Base-by-base conservation (phyloP, 192 early-diverging fungal species). In the Coemansia guatemalensis region DNA sequence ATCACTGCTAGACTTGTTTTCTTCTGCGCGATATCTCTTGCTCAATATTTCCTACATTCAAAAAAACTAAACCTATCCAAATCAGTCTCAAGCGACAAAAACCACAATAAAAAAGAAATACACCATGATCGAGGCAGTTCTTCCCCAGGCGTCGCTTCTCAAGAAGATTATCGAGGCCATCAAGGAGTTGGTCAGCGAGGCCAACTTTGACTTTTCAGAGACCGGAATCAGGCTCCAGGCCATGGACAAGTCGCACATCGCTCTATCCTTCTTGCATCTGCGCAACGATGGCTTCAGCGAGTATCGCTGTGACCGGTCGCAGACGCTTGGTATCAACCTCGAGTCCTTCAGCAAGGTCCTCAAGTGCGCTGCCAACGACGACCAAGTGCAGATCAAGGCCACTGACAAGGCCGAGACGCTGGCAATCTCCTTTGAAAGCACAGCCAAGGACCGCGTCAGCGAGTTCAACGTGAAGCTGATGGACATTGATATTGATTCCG, bases 161-260 rank as follows among this genome's bases (percentile, higher is more conserved):
- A 97, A 97, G 85, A 91, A 91, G 85, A 83, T 96, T 64, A 85
- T 98, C 71, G 95, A 98, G 67, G 95, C 97, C 50, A 84, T 99
- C 82, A 99, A 97, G 84, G 97, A 99, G 67, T 87, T 99, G 58
- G 93, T 99, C 63, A 85, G 88, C 23, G 94, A 99, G 73, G 92
- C 89, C 69, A 99, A 99, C 88, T 94, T 99, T 84, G 96, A 99
- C 73, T 99, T 95, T 79, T 90, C 84, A 56, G 95, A 97, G 73
- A 84, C 90, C 30, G 97, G 97, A 68, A 93, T 99, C 60, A 85
- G 89, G 25, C 86, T 99, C 7, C 97, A 99, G 85, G 94, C 97
- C 59, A 99, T 99, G 97, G 95, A 98, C 83, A 95, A 91, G 85
- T 91, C 96, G 25, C 96, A 98, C 77, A 92, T 98, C n/a, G 93